Conservation (phyloP, 129 eudicot species). For the Daucus carota region DH1_v3.0 NC_030386.2:26432501-26433000, state of each 20-base stretch:
- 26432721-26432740: background rate
- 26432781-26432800: background rate
- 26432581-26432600: background rate
- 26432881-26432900: background rate
- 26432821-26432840: slow-evolving; percentile 17
- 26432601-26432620: slow-evolving; percentile 1
- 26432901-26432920: background rate
- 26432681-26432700: background rate
- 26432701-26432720: background rate
- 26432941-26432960: background rate
- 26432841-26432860: slow-evolving; percentile 26
- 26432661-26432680: background rate
- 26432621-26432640: background rate
- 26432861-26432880: background rate
- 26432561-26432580: background rate
- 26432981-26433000: slow-evolving; percentile 6
- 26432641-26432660: too few species aligned
- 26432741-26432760: background rate
- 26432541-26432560: background rate
- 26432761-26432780: background rate
- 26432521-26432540: background rate
- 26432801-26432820: slow-evolving; percentile 21
- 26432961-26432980: background rate
- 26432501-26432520: background rate
- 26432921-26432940: background rate